These are phyloP conservation scores for Roridomyces roridus DNA, from an alignment of 768 basidiomycete species.

Conservation along the genomic window DNA sequence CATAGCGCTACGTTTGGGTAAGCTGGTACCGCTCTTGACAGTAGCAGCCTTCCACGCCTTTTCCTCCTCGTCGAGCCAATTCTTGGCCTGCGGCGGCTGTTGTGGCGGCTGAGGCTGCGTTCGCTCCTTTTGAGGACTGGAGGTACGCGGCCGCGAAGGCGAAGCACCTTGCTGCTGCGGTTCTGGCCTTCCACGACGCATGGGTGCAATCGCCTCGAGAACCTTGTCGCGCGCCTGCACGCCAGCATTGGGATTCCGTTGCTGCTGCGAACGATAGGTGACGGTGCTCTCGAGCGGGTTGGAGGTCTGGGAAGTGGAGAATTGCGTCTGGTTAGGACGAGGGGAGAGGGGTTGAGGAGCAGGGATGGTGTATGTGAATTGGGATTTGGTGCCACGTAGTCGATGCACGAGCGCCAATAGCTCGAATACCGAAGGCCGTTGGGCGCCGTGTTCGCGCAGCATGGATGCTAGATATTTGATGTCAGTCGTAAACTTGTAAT, in stretches of 20 bases:
- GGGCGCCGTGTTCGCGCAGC: slow-evolving; percentile 88
- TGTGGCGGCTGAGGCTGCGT: slow-evolving; percentile 7
- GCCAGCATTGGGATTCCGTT: slow-evolving; percentile 50
- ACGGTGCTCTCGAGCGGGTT: slow-evolving; percentile 38
- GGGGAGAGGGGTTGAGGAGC: slow-evolving; percentile 54
- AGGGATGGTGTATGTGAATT: slow-evolving; percentile 70
- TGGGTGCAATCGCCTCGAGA: slow-evolving; percentile 79
- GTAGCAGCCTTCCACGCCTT: slow-evolving; percentile 53
- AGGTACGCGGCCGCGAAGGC: slow-evolving; percentile 35
- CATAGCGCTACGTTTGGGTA: slow-evolving; percentile 19
- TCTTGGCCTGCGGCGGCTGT: slow-evolving; percentile 23
- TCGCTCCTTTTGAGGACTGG: slow-evolving; percentile 40
- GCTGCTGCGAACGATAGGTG: slow-evolving; percentile 33
- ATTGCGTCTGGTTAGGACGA: slow-evolving; percentile 34
- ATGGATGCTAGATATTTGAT: slow-evolving; percentile 68
- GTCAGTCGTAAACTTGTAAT: slow-evolving; percentile 1
- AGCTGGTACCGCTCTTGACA: slow-evolving; percentile 30
- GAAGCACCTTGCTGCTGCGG: slow-evolving; percentile 27
- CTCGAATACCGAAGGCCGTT: slow-evolving; percentile 89
- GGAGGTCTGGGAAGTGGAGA: slow-evolving; percentile 31
- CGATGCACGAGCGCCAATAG: slow-evolving; percentile 82
- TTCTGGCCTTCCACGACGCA: slow-evolving; percentile 73
- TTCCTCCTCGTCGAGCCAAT: slow-evolving; percentile 52
- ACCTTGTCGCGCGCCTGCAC: slow-evolving; percentile 78
- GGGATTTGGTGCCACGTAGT: slow-evolving; percentile 86